Base-by-base conservation (phyloP, 179 eudicot species). In the Kewa caespitosa region DNA sequence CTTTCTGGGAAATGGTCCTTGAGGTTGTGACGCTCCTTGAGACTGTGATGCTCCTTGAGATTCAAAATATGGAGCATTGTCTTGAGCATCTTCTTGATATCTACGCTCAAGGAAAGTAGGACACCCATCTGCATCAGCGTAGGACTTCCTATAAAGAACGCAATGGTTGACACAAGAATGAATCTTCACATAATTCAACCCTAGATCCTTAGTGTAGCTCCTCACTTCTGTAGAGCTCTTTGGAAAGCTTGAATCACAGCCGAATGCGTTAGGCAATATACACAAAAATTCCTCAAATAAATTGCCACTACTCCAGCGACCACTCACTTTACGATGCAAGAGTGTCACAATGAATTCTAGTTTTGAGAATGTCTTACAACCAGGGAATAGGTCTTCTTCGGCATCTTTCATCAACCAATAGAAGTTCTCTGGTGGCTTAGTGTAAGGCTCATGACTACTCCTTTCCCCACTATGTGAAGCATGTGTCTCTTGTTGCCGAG, bases 81-180 rank as follows among this genome's bases (percentile, higher is more conserved):
- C 67, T 28, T 57, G 27, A 17, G 17, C 48, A 31, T 52, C 46
- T 14, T 38, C 38, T 74, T 73, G n/a, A 34, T 54, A 78, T 72
- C 67, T 65, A 10, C 73, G 37, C 61, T 48, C 37, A 17, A n/a
- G 13, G 12, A 42, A 78, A 18, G 17, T 52, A 6, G 61, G 76
- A 12, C 73, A 78, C 38, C 18, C 5, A 38, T 48, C 39, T 6
- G 30, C 69, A 34, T 64, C 5, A 6, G 6, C 22, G 14, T 18
- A 17, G 22, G 32, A 23, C 12, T 54, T n/a, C 28, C 60, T 15
- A 25, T 6, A 63, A 1, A 31, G 38, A 32, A 33, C 33, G 22
- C 67, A 32, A 63, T 63, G 67, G 25, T 59, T 59, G 1, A 59
- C 34, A 59, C 64, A 59, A 3, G 64, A 33, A 59, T 59, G 34